Conservation (phyloP, 805 yeast species). For the Kluyveromyces dobzhanskii region DNA sequence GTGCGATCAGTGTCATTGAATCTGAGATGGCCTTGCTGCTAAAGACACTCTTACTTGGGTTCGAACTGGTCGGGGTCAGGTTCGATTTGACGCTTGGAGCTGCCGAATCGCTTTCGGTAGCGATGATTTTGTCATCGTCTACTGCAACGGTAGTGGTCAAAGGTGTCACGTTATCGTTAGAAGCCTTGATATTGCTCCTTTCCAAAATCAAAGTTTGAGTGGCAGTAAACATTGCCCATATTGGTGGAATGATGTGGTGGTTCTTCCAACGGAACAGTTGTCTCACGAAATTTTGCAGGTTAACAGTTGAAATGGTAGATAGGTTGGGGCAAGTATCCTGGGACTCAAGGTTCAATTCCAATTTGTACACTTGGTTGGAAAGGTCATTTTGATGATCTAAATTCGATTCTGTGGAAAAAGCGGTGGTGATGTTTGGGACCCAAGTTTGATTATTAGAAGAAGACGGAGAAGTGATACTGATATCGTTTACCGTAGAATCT, state of each 20-base stretch:
- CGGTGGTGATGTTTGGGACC: constrained; percentile 14
- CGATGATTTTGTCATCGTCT: constrained; percentile 6
- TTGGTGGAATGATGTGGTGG: constrained; percentile 34
- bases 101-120: not conserved
- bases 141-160: constrained; percentile 7
- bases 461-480: constrained; percentile 16
- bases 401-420: constrained; percentile 5
- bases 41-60: constrained; percentile 18
- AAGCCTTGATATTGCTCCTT: constrained; percentile 39
- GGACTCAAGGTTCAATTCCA: constrained; percentile 1
- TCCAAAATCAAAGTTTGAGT: constrained; percentile 40
- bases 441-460: constrained; percentile 19
- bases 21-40: constrained; percentile 23
- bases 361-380: constrained; percentile 3
- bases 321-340: not conserved
- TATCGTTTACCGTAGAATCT: constrained; percentile 13
- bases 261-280: constrained; percentile 23
- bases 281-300: constrained; percentile 26
- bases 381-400: constrained; percentile 1
- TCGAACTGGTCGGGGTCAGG: constrained; percentile 11
- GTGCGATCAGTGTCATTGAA: constrained; percentile 31
- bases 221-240: constrained; percentile 47
- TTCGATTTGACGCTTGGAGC: not conserved
- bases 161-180: constrained; percentile 7
- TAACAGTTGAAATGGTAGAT: constrained; percentile 13